These are phyloP conservation scores for Clavispora carvajalis DNA, from an alignment of 805 yeast species.

Conservation along the genomic window DNA sequence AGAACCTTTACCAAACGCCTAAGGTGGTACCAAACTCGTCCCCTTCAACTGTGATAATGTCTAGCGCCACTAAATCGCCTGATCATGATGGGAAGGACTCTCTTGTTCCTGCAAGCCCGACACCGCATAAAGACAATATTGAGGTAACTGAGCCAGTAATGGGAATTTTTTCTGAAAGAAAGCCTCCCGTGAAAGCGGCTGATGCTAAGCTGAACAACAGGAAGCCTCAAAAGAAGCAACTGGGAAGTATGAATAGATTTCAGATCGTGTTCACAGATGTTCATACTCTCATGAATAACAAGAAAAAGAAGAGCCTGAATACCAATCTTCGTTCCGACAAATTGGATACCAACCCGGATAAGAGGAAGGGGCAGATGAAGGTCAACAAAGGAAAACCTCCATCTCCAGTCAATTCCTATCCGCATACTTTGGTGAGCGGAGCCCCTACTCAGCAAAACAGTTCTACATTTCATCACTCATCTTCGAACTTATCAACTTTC, in stretches of 20 bases:
- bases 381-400: not conserved
- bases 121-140: slow-evolving; percentile 26
- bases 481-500: slow-evolving; percentile 5
- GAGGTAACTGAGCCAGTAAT: slow-evolving; percentile 26
- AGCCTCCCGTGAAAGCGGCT: slow-evolving; percentile 5
- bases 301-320: slow-evolving; percentile 9
- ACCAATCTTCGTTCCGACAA: not conserved
- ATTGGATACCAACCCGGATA: not conserved
- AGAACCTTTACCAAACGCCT: slow-evolving; percentile 26
- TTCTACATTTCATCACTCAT: slow-evolving; percentile 1
- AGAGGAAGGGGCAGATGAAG: not conserved
- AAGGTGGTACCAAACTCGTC: slow-evolving; percentile 25
- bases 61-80: slow-evolving; percentile 23
- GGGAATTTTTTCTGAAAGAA: slow-evolving; percentile 33
- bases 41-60: slow-evolving; percentile 39
- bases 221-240: slow-evolving; percentile 15
- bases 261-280: slow-evolving; percentile 18
- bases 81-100: slow-evolving; percentile 5
- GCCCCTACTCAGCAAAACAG: not conserved
- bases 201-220: slow-evolving; percentile 8
- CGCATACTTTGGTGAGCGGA: not conserved
- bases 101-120: slow-evolving; percentile 30
- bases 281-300: slow-evolving; percentile 18
- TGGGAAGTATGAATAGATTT: slow-evolving; percentile 10
- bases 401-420: not conserved